Evolutionary conservation across 768 basidiomycete species (phyloP).

Genomic region (Russula earlei): DNA sequence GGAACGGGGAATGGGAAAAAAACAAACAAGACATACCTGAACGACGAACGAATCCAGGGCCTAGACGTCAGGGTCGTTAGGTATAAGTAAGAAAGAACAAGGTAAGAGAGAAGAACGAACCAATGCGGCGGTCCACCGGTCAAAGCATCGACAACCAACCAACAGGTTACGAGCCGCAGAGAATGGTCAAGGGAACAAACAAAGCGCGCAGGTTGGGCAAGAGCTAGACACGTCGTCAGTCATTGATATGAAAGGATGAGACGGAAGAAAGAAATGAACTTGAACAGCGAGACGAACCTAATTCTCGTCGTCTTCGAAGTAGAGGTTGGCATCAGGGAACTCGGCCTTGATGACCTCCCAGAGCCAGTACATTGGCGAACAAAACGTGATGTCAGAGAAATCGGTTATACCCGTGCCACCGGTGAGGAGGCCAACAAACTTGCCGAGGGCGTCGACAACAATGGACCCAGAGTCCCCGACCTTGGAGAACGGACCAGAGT

Average conservation of each 20-base stretch:
- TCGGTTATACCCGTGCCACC: conserved; percentile 19
- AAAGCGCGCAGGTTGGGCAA: background rate
- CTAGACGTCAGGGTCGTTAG: background rate
- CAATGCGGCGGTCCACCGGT: background rate
- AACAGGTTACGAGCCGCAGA: background rate
- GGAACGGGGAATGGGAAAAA: background rate
- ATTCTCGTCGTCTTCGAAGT: too few relatives aligned
- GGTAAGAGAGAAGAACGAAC: background rate
- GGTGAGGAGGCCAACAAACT: conserved; percentile 19
- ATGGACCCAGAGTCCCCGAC: background rate
- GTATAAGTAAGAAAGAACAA: background rate
- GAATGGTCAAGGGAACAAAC: background rate
- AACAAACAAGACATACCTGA: background rate
- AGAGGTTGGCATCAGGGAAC: conserved; percentile 22
- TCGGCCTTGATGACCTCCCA: conserved; percentile 21
- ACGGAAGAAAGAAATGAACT: too few relatives aligned
- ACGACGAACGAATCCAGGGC: background rate
- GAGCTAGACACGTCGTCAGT: background rate
- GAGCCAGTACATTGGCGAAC: conserved; percentile 19
- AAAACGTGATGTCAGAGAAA: conserved; percentile 17
- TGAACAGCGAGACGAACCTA: too few relatives aligned
- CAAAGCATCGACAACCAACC: background rate
- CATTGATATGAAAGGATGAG: too few relatives aligned
- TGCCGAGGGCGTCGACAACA: background rate
- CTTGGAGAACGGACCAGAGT: background rate